Percentiles rank a stretch among this genome's conserved stretches.
Conservation (phyloP, 768 basidiomycete genomes). For the Leccinum longicurvipes region DNA sequence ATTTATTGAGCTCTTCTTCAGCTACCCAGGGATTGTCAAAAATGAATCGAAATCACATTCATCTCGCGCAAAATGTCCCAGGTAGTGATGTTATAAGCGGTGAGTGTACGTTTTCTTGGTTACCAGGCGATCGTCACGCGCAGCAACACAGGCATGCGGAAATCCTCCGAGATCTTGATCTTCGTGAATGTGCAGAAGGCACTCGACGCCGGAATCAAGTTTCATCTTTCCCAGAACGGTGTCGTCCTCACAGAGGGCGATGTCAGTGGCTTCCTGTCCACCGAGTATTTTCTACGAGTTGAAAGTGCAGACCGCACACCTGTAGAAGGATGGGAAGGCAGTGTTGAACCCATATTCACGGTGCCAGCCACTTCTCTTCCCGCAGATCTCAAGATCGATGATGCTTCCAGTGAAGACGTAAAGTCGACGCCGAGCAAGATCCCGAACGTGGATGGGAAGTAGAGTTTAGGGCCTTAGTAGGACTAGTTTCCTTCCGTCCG, state of each 20-base stretch:
- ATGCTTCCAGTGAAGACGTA: not conserved
- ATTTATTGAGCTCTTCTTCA: conserved; percentile 25
- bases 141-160: conserved; percentile 67
- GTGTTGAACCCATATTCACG: not conserved
- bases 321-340: conserved; percentile 23
- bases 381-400: not conserved
- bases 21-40: conserved; percentile 70
- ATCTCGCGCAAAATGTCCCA: conserved; percentile 78
- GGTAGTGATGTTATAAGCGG: conserved; percentile 73
- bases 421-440: not conserved
- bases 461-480: not conserved
- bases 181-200: conserved; percentile 76
- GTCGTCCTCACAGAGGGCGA: conserved; percentile 86
- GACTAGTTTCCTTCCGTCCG: not conserved
- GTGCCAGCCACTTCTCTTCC: not conserved
- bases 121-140: not conserved
- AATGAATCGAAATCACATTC: conserved; percentile 91
- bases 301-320: conserved; percentile 39
- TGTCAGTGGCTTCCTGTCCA: conserved; percentile 53
- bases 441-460: not conserved
- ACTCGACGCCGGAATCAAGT: conserved; percentile 62
- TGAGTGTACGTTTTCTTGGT: conserved; percentile 33
- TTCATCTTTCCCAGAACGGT: conserved; percentile 81
- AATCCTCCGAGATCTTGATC: conserved; percentile 72
- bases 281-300: conserved; percentile 68